Conservation (phyloP, 441 rosid species). For the Eruca vesicaria region DNA sequence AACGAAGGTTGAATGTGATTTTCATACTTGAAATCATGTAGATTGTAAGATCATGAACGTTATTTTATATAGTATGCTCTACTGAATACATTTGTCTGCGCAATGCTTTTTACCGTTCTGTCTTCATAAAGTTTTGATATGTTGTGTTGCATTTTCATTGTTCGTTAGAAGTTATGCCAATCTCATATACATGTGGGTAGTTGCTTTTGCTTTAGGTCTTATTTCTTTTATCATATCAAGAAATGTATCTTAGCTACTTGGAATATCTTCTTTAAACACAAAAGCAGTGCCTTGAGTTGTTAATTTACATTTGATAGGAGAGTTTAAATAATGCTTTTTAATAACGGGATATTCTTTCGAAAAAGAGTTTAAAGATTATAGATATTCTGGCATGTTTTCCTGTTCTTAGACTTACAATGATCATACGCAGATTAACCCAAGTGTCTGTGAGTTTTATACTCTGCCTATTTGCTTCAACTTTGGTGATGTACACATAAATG, state of each 20-base stretch:
- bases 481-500: conserved; percentile 53
- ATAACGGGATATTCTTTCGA: neutral
- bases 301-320: conserved; percentile 14
- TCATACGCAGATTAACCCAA: neutral
- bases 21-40: too few species aligned
- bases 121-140: neutral
- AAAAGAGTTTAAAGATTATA: conserved; percentile 2
- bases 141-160: conserved; percentile 9
- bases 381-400: neutral
- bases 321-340: conserved; percentile 20
- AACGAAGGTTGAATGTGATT: too few species aligned
- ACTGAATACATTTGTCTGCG: neutral
- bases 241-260: conserved; percentile 17
- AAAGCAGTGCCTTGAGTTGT: conserved; percentile 1
- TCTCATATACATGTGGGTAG: conserved; percentile 24
- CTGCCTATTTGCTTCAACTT: neutral
- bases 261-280: conserved; percentile 19
- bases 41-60: neutral
- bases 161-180: neutral
- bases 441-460: neutral
- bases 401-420: neutral
- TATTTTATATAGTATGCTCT: neutral
- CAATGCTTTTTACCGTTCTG: neutral
- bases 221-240: neutral
- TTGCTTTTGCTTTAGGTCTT: conserved; percentile 30